phyloP scores from a whole-genome alignment of 2,329 filamentous ascomycete genomes.

The Pezicula radicicola region DNA sequence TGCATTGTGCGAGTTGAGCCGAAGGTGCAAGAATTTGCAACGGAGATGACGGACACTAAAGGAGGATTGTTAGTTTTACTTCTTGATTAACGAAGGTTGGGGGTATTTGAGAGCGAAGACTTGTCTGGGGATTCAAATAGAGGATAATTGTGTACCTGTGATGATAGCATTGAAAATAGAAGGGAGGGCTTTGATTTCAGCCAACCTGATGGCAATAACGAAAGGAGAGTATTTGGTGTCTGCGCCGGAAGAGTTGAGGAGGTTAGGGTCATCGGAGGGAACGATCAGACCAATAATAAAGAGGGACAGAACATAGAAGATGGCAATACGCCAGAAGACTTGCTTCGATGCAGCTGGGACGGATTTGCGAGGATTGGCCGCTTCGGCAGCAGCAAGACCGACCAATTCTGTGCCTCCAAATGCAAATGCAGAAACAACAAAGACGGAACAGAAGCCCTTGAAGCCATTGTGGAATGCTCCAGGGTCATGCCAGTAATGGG shows the following conservation, averaged over 20 bases:
- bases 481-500: slow-evolving; percentile 53
- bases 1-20: slow-evolving; percentile 48
- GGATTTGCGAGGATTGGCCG: slow-evolving; percentile 48
- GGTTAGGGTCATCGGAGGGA: slow-evolving; percentile 22
- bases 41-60: slow-evolving; percentile 42
- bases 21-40: slow-evolving; percentile 47
- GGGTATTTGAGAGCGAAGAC: too few species aligned
- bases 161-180: slow-evolving; percentile 50
- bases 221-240: slow-evolving; percentile 36
- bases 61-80: too few species aligned
- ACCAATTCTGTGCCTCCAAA: slow-evolving; percentile 61
- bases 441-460: slow-evolving; percentile 59
- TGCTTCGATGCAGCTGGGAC: slow-evolving; percentile 38
- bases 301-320: slow-evolving; percentile 40
- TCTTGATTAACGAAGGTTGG: too few species aligned
- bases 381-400: slow-evolving; percentile 56
- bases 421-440: slow-evolving; percentile 59
- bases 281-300: slow-evolving; percentile 38
- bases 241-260: slow-evolving; percentile 18
- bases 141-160: slow-evolving; percentile 18
- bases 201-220: slow-evolving; percentile 45
- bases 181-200: slow-evolving; percentile 44
- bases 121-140: too few species aligned
- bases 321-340: slow-evolving; percentile 40
- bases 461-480: slow-evolving; percentile 55